A percentile compares a stretch with the other conserved stretches of the same genome.
Evolutionary conservation across 2,329 filamentous ascomycete species (phyloP).

Genomic region (Pyrenochaeta sp.): DNA sequence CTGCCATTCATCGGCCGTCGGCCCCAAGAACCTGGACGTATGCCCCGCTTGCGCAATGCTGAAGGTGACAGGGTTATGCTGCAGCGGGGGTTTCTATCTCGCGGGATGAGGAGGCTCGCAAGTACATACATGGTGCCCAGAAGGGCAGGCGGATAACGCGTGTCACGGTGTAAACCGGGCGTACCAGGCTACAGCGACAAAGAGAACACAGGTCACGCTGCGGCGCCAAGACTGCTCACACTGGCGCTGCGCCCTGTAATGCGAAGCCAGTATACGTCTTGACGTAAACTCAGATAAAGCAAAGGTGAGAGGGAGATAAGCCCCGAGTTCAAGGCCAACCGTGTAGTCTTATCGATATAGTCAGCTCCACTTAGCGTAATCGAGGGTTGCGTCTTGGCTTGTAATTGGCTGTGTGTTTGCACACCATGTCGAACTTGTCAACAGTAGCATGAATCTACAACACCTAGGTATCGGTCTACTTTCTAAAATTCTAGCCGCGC

Average conservation of each 20-base stretch:
- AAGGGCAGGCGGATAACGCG: conserved; percentile 10
- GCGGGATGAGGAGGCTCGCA: conserved; percentile 8
- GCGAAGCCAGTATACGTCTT: conserved; percentile 9
- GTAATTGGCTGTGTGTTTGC: conserved; percentile 10
- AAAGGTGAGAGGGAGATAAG: conserved; percentile 23
- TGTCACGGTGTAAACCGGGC: conserved; percentile 2
- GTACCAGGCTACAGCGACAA: conserved; percentile 11
- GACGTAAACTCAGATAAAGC: conserved; percentile 36
- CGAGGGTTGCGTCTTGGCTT: conserved; percentile 10
- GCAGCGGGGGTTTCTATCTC: conserved; percentile 11
- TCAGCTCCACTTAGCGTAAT: conserved; percentile 15
- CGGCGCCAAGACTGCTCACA: conserved; percentile 31
- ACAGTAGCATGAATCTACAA: neutral
- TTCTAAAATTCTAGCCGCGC: too few relatives aligned
- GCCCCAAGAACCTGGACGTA: conserved; percentile 5
- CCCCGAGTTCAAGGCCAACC: conserved; percentile 5
- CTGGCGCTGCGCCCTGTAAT: conserved; percentile 15
- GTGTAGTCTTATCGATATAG: conserved; percentile 17
- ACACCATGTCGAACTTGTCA: neutral
- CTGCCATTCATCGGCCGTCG: conserved; percentile 13
- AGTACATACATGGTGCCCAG: conserved; percentile 7
- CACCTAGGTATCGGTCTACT: neutral
- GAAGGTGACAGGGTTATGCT: conserved; percentile 7
- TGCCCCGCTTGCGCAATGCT: conserved; percentile 7
- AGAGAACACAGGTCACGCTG: conserved; percentile 6